These are phyloP conservation scores for Tolypocladium ovalisporum DNA, from an alignment of 2,329 filamentous ascomycete genomes.

Conservation along the genomic window DNA sequence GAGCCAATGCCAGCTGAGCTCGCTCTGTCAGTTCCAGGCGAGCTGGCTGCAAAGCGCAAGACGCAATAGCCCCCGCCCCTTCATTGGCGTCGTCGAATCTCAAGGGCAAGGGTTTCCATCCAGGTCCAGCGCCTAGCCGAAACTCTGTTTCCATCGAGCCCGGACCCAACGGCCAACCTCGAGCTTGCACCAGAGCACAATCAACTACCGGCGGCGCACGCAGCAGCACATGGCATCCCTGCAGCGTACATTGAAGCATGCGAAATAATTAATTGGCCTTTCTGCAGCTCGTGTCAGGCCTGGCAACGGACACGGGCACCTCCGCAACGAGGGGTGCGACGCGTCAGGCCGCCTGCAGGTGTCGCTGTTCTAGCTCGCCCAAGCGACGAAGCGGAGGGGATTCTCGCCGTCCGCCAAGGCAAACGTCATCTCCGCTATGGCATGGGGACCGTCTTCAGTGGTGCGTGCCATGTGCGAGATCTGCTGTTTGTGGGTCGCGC, in stretches of 20 bases:
- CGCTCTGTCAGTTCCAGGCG: neutral
- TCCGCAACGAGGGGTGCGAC: neutral
- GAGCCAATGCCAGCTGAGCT: neutral
- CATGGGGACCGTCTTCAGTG: too few relatives aligned
- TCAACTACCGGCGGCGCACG: neutral
- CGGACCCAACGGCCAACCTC: neutral
- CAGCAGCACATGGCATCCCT: neutral
- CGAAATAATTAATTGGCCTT: too few relatives aligned
- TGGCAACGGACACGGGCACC: neutral
- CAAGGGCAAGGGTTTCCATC: neutral
- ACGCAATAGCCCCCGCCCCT: too few relatives aligned
- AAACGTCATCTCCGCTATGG: too few relatives aligned
- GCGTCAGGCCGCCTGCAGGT: neutral
- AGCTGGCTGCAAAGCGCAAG: neutral
- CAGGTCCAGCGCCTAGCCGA: neutral
- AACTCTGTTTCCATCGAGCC: neutral
- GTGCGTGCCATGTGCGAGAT: too few relatives aligned
- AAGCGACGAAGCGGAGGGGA: too few relatives aligned
- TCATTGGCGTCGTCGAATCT: neutral
- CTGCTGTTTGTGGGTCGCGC: too few relatives aligned
- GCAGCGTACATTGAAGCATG: too few relatives aligned
- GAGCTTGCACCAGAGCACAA: neutral
- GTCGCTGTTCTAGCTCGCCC: too few relatives aligned
- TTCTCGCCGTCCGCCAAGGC: neutral
- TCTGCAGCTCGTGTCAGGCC: neutral